phyloP scores from a whole-genome alignment of 129 eudicot genomes.

The Escallonia rubra region DNA sequence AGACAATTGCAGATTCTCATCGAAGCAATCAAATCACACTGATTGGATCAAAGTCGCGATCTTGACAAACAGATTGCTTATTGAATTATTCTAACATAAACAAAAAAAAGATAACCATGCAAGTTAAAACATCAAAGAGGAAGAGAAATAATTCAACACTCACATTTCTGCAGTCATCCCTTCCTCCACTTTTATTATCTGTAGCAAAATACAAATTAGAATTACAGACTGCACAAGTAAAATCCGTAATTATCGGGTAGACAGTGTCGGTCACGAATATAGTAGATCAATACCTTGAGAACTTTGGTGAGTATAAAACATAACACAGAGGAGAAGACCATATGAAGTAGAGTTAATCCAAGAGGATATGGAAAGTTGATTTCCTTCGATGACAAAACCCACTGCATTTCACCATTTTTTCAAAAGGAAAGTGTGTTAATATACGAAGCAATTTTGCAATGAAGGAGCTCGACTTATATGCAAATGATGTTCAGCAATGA shows the following conservation, averaged over 20 bases:
- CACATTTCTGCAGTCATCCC: constrained; percentile 93
- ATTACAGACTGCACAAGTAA: constrained; percentile 15
- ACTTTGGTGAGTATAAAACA: constrained; percentile 79
- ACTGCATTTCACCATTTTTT: constrained; percentile 40
- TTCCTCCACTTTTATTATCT: constrained; percentile 83
- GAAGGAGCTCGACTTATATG: background rate
- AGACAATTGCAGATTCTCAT: no score
- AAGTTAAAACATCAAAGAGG: background rate
- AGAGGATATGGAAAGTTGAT: constrained; percentile 97
- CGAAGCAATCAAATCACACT: no score
- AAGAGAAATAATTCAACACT: constrained; percentile 16
- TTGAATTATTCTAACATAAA: no score
- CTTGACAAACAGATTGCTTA: no score
- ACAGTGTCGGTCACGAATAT: background rate
- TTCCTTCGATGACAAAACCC: constrained; percentile 95
- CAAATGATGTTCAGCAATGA: background rate
- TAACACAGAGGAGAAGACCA: constrained; percentile 85
- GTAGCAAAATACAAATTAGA: constrained; percentile 19
- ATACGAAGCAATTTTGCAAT: constrained; percentile 1
- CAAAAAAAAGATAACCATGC: background rate
- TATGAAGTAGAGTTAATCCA: constrained; percentile 90
- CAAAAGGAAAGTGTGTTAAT: background rate
- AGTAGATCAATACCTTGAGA: constrained; percentile 54
- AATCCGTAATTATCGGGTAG: background rate
- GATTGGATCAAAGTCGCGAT: no score